Base-by-base conservation (phyloP, 1,284 basidiomycete species). In the Ceratobasidium sp. region DNA sequence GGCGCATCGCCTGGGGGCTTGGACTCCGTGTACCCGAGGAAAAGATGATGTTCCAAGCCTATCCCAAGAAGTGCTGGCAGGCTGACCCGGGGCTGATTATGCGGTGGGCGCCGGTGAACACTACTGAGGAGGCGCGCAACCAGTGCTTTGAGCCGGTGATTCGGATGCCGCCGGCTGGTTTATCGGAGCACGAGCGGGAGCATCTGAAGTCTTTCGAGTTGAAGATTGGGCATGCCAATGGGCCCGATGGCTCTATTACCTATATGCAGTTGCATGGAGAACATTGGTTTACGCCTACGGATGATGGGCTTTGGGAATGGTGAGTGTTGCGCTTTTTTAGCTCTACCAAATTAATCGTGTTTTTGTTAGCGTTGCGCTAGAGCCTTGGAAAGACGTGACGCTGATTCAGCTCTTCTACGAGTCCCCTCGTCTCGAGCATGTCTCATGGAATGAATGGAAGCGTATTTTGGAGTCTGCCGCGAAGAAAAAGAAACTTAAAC, bases 391-490 rank as follows among this genome's bases (percentile, higher is more conserved):
- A 28, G 32, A 28, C 9, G 5, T 67, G 7, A 23, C 52, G n/a
- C 23, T 23, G 13, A 28, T 67, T 18, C 11, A n/a, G 30, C 35
- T 67, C 23, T 9, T 13, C 14, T 67, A 54, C 49, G 49, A 54
- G 35, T 67, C 49, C 3, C 4, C 30, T 16, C 49, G 50, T 18
- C 32, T 67, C 18, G 50, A 54, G 23, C 14, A 4, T 18, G 50
- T 41, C n/a, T n/a, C 30, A 21, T 67, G 63, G 63, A 41, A 52
- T 2, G 18, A 43, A 32, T 57, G 41, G 66, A 69, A 57, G 44
- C 21, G 18, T 30, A 55, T 44, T 32, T 54, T 69, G 3, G n/a
- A 57, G 38, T 30, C 18, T 18, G 26, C n/a, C 6, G 66, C 66
- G 9, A 41, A 47, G 23, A 54, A 43, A n/a, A 69, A 26, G 43